Base-by-base conservation (phyloP, 306 rosid species). In the Trifolium repens region DNA sequence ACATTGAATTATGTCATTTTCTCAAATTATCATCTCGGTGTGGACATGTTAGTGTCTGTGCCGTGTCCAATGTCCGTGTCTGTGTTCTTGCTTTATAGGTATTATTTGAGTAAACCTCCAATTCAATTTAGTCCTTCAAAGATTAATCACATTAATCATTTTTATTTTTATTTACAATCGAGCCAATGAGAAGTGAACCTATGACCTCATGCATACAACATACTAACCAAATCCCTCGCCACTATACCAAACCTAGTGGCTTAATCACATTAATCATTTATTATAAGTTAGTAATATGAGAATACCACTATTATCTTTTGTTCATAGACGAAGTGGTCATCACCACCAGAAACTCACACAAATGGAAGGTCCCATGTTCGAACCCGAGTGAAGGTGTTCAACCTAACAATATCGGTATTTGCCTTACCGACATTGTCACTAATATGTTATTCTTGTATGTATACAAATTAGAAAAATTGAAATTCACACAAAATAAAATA, bases 261-360 rank as follows among this genome's bases (percentile, higher is more conserved):
- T 16, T 37, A 63, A 10, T 63, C 30, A 35, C 49, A 63, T 35
- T 62, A 62, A 62, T 61, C 26, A 35, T 63, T 63, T 63, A 37
- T 14, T 47, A 14, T 2, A 32, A 34, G 7, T 3, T 14, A 14
- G 5, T 1, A 46, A 46, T 34, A 61, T 32, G 2, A 16, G 30
- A 37, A n/a, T n/a, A 14, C 11, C 69, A 63, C 50, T 44, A 44
- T 9, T 15, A 3, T 32, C 7, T 32, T 32, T 32, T 32, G 22
- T 15, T 49, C 9, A 7, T 14, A 49, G 55, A 15, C 55, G 3
- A 49, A 49, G 9, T 15, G 55, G 2, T 9, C 15, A 50, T 50
- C 16, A 50, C 19, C 57, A 50, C 1, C 8, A 50, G 5, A 50
- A 50, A 50, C 57, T 7, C 9, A 50, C 55, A 49, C 6, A 47